phyloP scores from a whole-genome alignment of 441 rosid genomes.

The Erodium trifolium region DNA sequence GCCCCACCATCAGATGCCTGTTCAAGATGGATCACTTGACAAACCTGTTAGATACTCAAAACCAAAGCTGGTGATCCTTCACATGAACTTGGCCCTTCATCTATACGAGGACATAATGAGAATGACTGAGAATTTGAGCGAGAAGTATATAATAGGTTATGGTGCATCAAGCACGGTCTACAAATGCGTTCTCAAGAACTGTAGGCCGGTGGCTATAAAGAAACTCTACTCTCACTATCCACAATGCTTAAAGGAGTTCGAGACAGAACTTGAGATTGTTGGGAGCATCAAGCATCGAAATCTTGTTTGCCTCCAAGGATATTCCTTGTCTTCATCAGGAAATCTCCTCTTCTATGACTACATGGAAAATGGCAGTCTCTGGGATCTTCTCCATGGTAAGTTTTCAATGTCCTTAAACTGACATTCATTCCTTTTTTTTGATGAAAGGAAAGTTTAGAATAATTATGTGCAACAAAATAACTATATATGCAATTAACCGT shows the following conservation, averaged over 20 bases:
- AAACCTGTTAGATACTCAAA: constrained; percentile 74
- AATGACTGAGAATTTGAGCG: constrained; percentile 93
- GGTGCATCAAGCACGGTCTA: constrained; percentile 96
- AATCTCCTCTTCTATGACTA: constrained; percentile 93
- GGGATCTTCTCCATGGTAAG: constrained; percentile 94
- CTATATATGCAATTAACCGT: too few species aligned
- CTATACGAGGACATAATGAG: constrained; percentile 95
- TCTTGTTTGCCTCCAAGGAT: constrained; percentile 86
- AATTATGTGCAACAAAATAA: too few species aligned
- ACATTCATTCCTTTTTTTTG: background rate
- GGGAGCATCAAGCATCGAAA: constrained; percentile 93
- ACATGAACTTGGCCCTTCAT: constrained; percentile 98
- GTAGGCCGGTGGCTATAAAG: constrained; percentile 94
- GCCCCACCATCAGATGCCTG: constrained; percentile 54
- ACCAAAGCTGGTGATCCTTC: constrained; percentile 82
- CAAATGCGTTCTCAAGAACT: constrained; percentile 86
- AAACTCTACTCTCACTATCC: constrained; percentile 78
- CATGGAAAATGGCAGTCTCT: constrained; percentile 96
- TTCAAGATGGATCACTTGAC: constrained; percentile 65
- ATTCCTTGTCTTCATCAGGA: constrained; percentile 69
- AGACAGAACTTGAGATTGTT: constrained; percentile 81
- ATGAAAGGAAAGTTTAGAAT: too few species aligned
- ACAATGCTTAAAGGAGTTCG: constrained; percentile 77
- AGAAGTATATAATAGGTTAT: constrained; percentile 73
- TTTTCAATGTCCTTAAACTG: constrained; percentile 6